Percentiles rank a stretch among this genome's conserved stretches.
These are phyloP conservation scores for Pseudozyma tsukubaensis DNA, from an alignment of 1,284 basidiomycete genomes.

Conservation along the genomic window DNA sequence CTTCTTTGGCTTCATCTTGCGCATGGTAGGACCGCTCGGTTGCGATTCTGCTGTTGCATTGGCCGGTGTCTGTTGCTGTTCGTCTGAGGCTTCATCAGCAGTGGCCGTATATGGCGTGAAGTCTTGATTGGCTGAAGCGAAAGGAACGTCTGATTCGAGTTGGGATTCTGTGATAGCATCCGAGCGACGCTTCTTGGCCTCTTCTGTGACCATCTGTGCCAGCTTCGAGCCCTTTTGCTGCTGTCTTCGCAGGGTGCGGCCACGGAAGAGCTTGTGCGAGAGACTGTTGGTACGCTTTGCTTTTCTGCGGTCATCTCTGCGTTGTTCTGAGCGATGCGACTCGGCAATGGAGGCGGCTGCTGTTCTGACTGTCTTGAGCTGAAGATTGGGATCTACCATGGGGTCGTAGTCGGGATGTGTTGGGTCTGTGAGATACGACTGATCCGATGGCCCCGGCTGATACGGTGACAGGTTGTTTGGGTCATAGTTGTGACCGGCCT, in stretches of 20 bases:
- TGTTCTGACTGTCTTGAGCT: slow-evolving; percentile 63
- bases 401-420: slow-evolving; percentile 64
- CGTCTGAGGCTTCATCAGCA: slow-evolving; percentile 28
- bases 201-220: slow-evolving; percentile 36
- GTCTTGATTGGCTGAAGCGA: slow-evolving; percentile 58
- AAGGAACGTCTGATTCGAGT: slow-evolving; percentile 45
- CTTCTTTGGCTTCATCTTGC: slow-evolving; percentile 55
- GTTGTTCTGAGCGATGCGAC: slow-evolving; percentile 59
- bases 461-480: slow-evolving; percentile 54
- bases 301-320: slow-evolving; percentile 54
- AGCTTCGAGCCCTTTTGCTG: slow-evolving; percentile 37
- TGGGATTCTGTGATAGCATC: slow-evolving; percentile 38
- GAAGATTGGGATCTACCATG: slow-evolving; percentile 61
- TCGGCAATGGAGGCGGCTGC: slow-evolving; percentile 64
- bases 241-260: slow-evolving; percentile 44
- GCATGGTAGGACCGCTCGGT: slow-evolving; percentile 43
- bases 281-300: slow-evolving; percentile 45
- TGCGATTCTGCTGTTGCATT: slow-evolving; percentile 3
- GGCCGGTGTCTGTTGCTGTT: slow-evolving; percentile 8
- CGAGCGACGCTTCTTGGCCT: slow-evolving; percentile 39
- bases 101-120: slow-evolving; percentile 38
- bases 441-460: slow-evolving; percentile 42
- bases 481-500: slow-evolving; percentile 52
- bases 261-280: slow-evolving; percentile 55
- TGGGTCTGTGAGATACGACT: slow-evolving; percentile 56